Evolutionary conservation across 1,139 yeast genomes (phyloP).

Genomic region (Geotrichum histeridarum): DNA sequence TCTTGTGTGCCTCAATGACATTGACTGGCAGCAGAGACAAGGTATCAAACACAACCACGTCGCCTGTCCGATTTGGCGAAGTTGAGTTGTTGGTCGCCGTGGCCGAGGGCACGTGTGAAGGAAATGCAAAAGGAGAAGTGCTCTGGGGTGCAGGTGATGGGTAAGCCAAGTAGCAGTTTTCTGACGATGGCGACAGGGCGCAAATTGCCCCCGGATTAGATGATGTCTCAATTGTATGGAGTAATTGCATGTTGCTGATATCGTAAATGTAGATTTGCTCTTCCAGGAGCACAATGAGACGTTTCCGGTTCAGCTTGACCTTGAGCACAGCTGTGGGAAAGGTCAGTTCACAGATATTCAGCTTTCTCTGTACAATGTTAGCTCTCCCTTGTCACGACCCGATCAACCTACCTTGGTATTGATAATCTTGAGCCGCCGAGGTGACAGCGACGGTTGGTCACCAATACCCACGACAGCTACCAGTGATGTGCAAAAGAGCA

Average conservation of each 20-base stretch:
- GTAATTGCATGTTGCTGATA: slow-evolving; percentile 75
- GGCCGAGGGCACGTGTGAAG: slow-evolving; percentile 22
- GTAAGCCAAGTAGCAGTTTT: slow-evolving; percentile 69
- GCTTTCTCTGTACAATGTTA: slow-evolving; percentile 36
- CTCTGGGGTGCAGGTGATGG: slow-evolving; percentile 64
- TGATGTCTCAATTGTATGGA: slow-evolving; percentile 82
- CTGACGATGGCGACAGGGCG: slow-evolving; percentile 62
- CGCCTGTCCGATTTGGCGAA: slow-evolving; percentile 55
- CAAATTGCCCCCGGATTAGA: slow-evolving; percentile 54
- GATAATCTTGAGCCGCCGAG: slow-evolving; percentile 71
- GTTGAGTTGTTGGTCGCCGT: slow-evolving; percentile 22
- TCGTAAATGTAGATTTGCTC: slow-evolving; percentile 89
- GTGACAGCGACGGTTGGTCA: slow-evolving; percentile 72
- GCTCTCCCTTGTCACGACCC: neutral
- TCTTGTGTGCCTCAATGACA: slow-evolving; percentile 90
- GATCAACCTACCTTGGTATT: slow-evolving; percentile 59
- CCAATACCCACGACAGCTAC: slow-evolving; percentile 86
- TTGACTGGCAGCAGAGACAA: slow-evolving; percentile 73
- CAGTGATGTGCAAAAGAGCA: slow-evolving; percentile 85
- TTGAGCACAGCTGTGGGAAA: slow-evolving; percentile 79
- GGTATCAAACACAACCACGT: slow-evolving; percentile 80
- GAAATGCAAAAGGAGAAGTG: slow-evolving; percentile 34
- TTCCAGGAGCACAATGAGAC: slow-evolving; percentile 72
- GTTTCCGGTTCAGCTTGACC: slow-evolving; percentile 68
- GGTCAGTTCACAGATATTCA: slow-evolving; percentile 77